Percentiles rank a stretch among this genome's conserved stretches.
Evolutionary conservation across 345 rosid species (phyloP).

Genomic region (Eucalyptus victrix): DNA sequence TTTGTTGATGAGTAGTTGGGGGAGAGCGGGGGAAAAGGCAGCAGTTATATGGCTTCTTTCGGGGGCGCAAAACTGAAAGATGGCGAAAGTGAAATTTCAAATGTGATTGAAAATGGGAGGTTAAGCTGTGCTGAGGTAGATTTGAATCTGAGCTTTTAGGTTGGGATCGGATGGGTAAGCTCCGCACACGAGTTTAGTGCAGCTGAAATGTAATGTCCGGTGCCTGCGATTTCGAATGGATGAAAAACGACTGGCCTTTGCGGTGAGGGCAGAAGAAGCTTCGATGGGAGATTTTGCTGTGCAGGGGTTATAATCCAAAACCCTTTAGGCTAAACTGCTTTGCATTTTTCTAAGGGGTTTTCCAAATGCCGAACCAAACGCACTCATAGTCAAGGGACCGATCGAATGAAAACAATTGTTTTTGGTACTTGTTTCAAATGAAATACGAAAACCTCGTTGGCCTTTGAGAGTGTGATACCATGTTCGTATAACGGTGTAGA

Average conservation of each 20-base stretch:
- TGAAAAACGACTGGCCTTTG: background rate
- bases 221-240: background rate
- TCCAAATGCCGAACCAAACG: too few relatives aligned
- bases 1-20: conserved; percentile 14
- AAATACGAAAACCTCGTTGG: background rate
- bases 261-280: background rate
- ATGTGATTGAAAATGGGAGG: background rate
- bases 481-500: background rate
- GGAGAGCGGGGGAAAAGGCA: background rate
- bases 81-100: background rate
- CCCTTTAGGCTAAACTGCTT: too few relatives aligned
- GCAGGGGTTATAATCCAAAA: background rate
- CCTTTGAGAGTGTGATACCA: background rate
- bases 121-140: background rate
- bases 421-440: background rate
- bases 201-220: background rate
- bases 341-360: rapidly evolving
- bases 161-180: background rate
- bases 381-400: background rate
- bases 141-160: background rate
- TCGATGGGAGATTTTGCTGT: background rate
- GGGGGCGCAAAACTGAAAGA: conserved; percentile 3
- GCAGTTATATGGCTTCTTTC: conserved; percentile 2
- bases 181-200: background rate
- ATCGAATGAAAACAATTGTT: background rate